Base-by-base conservation (phyloP, 176 grass and related monocot species). In the Avena insularis region DNA sequence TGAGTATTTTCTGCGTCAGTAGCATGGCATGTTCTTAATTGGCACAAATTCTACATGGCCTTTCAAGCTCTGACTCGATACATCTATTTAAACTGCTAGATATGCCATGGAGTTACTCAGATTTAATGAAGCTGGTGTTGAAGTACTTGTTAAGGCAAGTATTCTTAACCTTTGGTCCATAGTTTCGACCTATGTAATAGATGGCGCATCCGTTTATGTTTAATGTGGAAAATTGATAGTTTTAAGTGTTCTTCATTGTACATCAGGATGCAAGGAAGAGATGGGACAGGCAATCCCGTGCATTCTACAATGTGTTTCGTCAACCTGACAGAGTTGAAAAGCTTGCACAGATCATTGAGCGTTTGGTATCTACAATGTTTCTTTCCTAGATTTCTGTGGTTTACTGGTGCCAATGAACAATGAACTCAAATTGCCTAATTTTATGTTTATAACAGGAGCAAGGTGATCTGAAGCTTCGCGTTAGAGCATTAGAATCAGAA, bases 291-390 rank as follows among this genome's bases (percentile, higher is more conserved):
- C 97, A 98, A 79, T 96, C 93, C 12, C 90, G 86, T 88, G 97
- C 97, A 84, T 96, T 98, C 86, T 96, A 96, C 82, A 98, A 98
- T 79, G 86, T 98, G 71, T 98, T 98, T 68, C 87, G 92, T 80
- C 97, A 98, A 90, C 89, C 97, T 74, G 97, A 96, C 85, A 94
- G 97, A 94, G 90, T 98, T 80, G 97, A 98, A 92, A 98, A 90
- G 55, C 89, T 98, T 79, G 97, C 97, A 62, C 82, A 93, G 86
- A 93, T 93, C 81, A 90, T 98, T 83, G 86, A 98, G 73, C 91
- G 90, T 69, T 85, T 98, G 97, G 97, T 98, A 90, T 20, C 16
- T 66, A 56, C 8, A 51, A 21, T 15, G 54, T 29, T 79, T 77
- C 36, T 58, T 63, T 71, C 15, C 38, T 82, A 63, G 75, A 51